Percentiles rank a stretch among this genome's conserved stretches.
These are phyloP conservation scores for Alternaria solani DNA, from an alignment of 2,329 filamentous ascomycete genomes.

Conservation along the genomic window DNA sequence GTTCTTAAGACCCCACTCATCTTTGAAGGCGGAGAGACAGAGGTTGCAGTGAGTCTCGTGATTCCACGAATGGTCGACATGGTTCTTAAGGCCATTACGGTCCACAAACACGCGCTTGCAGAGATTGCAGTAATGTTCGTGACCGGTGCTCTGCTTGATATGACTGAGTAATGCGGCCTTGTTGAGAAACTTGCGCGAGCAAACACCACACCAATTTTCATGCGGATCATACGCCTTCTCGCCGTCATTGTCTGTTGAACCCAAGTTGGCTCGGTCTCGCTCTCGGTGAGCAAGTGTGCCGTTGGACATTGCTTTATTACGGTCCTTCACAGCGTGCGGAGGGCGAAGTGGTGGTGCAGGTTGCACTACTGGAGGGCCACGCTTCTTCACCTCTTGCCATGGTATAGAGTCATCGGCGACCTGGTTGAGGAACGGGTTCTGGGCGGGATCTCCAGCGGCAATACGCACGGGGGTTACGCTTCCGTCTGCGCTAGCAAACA, in stretches of 20 bases:
- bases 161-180: constrained; percentile 37
- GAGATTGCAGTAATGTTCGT: constrained; percentile 47
- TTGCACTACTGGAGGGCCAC: constrained; percentile 13
- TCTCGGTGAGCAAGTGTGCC: neutral
- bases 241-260: constrained; percentile 12
- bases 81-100: constrained; percentile 46
- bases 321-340: constrained; percentile 21
- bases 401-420: constrained; percentile 30
- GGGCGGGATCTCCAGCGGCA: constrained; percentile 9
- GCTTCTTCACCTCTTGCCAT: constrained; percentile 41
- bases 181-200: constrained; percentile 31
- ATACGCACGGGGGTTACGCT: constrained; percentile 3
- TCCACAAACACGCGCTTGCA: constrained; percentile 48
- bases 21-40: constrained; percentile 46
- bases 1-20: constrained; percentile 43
- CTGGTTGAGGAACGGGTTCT: constrained; percentile 36
- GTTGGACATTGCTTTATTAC: neutral
- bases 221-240: constrained; percentile 27
- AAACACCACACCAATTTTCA: constrained; percentile 47
- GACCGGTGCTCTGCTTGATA: constrained; percentile 34
- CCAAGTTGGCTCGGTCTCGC: constrained; percentile 16
- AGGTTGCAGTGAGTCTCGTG: constrained; percentile 45
- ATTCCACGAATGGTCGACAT: constrained; percentile 40
- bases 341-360: neutral
- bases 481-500: constrained; percentile 28